phyloP scores from a whole-genome alignment of 2,329 filamentous ascomycete genomes.

The Penicillium hesseltinei region DNA sequence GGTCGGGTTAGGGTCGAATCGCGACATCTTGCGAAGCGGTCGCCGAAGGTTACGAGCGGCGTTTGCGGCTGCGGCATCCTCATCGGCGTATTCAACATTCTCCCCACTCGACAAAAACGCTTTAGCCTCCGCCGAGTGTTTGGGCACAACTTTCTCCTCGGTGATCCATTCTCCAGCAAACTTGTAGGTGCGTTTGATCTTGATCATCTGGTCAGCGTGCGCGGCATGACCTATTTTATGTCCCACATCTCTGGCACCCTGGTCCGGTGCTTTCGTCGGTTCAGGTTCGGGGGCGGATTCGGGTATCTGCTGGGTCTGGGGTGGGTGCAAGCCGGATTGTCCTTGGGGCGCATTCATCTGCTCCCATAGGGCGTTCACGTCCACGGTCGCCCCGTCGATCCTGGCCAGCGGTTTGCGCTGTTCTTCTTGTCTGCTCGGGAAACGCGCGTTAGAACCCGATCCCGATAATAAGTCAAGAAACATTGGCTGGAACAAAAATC shows the following conservation, averaged over 20 bases:
- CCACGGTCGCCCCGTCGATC: constrained; percentile 53
- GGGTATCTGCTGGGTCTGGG: constrained; percentile 14
- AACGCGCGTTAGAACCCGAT: constrained; percentile 4
- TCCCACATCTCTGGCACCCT: constrained; percentile 9
- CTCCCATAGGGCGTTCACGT: constrained; percentile 56
- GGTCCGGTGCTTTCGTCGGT: constrained; percentile 16
- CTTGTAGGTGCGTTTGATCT: constrained; percentile 57
- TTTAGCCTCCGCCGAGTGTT: constrained; percentile 55
- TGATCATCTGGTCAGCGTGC: constrained; percentile 48
- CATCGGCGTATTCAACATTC: constrained; percentile 36
- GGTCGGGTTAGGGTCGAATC: constrained; percentile 49
- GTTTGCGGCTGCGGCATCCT: constrained; percentile 21
- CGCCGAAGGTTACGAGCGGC: constrained; percentile 32
- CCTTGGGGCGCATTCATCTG: constrained; percentile 46
- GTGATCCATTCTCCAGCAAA: constrained; percentile 57
- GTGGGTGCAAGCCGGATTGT: constrained; percentile 9
- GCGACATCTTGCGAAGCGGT: constrained; percentile 44
- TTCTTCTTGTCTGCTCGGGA: constrained; percentile 43
- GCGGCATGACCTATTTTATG: constrained; percentile 10
- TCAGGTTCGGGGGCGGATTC: constrained; percentile 12
- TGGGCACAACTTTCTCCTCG: constrained; percentile 53
- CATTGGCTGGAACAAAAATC: constrained; percentile 7
- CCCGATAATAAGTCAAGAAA: background rate
- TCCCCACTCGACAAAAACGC: constrained; percentile 49
- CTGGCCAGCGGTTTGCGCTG: constrained; percentile 49